Evolutionary conservation across 306 rosid genomes (phyloP), one percentile per base, ranked within the genome.

Genomic region (Cucumis cinereus): DNA sequence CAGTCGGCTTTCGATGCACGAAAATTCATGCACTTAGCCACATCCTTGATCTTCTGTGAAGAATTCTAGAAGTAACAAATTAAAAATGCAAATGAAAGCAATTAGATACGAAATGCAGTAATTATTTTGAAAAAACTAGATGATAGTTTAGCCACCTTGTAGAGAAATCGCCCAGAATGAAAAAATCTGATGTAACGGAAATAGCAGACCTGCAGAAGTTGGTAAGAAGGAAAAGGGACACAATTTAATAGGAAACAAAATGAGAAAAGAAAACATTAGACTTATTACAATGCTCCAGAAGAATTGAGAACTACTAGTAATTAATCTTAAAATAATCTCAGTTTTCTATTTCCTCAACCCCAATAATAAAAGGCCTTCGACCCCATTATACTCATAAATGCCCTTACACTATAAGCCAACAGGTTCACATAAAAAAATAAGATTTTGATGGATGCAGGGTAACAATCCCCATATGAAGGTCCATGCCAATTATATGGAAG

Each of bases 81-180:
- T 73, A 43, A 78, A 53, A 79, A 23, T 28, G 47, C 53, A 69
- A 47, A 74, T 77, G 77, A 49, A 11, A 38, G 76, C 24, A 40
- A 77, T 82, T 79, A 77, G 84, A 67, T 38, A 77, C 6, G 53
- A 40, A 77, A 77, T 60, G 16, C 35, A 38, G 30, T 33, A 13
- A n/a, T 20, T 23, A 35, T 8, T 28, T 45, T 49, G 54, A 40
- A 71, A 62, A 68, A 16, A 24, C 36, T 55, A 45, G 56, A 75
- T 72, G 73, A 82, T 59, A 20, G 36, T 28, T 68, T 20, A 82
- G 74, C 55, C 79, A 93, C 98, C 97, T 93, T 91, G 83, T 94
- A 94, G 64, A 94, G 93, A 75, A 94, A 94, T 70, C 90, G 81
- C 38, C 97, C 98, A 43, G 98, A 91, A 64, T 94, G 92, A 56